A percentile compares a stretch with the other conserved stretches of the same genome.
These are phyloP conservation scores for Xylaria castorea DNA, from an alignment of 495 filamentous ascomycete genomes.

Conservation along the genomic window DNA sequence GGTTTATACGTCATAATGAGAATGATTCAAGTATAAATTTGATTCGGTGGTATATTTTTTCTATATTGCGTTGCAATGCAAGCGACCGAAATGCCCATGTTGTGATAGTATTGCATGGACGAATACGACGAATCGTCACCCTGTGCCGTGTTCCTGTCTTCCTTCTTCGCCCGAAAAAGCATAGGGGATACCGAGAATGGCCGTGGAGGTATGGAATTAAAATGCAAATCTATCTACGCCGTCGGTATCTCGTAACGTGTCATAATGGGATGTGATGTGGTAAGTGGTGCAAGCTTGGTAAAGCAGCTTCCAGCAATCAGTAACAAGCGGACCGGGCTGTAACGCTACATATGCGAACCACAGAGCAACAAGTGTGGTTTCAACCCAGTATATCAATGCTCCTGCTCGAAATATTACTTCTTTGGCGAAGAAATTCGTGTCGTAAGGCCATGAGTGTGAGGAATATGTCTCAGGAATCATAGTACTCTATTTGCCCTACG, in stretches of 20 bases:
- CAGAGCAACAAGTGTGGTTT: neutral
- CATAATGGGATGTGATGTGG: slow-evolving; percentile 9
- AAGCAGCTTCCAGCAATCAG: neutral
- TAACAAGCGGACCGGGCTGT: neutral
- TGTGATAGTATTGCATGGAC: neutral
- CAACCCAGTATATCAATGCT: neutral
- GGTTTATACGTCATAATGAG: neutral
- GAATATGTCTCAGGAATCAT: neutral
- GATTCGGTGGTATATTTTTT: slow-evolving; percentile 3
- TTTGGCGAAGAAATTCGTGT: neutral
- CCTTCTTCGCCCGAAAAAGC: neutral
- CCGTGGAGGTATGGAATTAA: slow-evolving; percentile 1
- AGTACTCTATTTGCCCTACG: neutral
- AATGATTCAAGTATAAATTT: neutral
- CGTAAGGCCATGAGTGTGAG: too few relatives aligned
- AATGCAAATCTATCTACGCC: slow-evolving; percentile 27
- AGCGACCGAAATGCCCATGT: neutral
- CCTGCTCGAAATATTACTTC: neutral
- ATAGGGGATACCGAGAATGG: neutral
- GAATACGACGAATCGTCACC: neutral
- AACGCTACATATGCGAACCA: neutral
- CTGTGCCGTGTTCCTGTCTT: slow-evolving; percentile 7
- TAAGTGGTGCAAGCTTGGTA: neutral
- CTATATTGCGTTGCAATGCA: slow-evolving; percentile 5
- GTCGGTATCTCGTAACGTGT: slow-evolving; percentile 24